phyloP scores from a whole-genome alignment of 148 eudicot species.

The Polygonum aviculare region DNA sequence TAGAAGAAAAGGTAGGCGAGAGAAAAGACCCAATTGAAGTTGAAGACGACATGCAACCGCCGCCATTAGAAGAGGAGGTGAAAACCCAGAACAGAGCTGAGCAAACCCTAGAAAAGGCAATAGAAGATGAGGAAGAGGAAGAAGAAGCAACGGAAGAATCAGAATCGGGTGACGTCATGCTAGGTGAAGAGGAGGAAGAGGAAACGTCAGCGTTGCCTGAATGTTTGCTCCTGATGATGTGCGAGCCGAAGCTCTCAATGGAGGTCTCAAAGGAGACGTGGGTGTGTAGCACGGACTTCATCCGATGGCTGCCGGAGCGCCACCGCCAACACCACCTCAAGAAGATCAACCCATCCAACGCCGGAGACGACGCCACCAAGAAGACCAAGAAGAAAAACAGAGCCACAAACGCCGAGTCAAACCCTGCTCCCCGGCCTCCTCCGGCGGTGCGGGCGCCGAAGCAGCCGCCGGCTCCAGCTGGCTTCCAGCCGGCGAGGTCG shows the following conservation, averaged over 20 bases:
- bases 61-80: conserved; percentile 8
- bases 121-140: conserved; percentile 10
- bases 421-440: conserved; percentile 10
- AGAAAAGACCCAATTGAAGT: neutral
- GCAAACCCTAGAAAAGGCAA: neutral
- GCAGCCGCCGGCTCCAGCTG: neutral
- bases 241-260: conserved; percentile 93
- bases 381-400: conserved; percentile 15
- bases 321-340: conserved; percentile 15
- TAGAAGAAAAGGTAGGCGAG: conserved; percentile 11
- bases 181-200: conserved; percentile 12
- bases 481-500: conserved; percentile 47
- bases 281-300: conserved; percentile 76
- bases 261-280: conserved; percentile 95
- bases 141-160: neutral
- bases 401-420: neutral
- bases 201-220: conserved; percentile 47
- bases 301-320: conserved; percentile 52
- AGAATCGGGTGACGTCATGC: neutral
- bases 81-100: neutral
- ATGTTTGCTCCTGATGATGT: conserved; percentile 83
- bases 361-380: conserved; percentile 22
- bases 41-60: neutral
- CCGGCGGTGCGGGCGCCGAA: conserved; percentile 1
- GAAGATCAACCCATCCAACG: conserved; percentile 1